Percentiles rank a stretch among this genome's conserved stretches.
Conservation (phyloP, 768 basidiomycete species). For the Lyophyllum atratum region DNA sequence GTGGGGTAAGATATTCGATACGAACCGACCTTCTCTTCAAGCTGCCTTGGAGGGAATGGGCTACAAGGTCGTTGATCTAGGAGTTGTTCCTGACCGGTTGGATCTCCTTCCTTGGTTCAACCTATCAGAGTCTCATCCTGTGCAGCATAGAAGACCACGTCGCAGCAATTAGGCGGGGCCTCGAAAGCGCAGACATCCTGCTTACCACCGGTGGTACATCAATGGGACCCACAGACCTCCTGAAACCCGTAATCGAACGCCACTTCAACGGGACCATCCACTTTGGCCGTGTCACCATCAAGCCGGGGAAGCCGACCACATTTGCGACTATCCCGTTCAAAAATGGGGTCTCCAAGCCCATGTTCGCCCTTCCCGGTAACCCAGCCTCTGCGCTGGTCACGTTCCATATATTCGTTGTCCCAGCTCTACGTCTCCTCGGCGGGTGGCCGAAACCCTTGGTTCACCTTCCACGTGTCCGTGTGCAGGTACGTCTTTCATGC, state of each 20-base stretch:
- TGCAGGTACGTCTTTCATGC: slow-evolving; percentile 49
- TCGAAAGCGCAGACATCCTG: slow-evolving; percentile 69
- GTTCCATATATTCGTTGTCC: slow-evolving; percentile 83
- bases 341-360: slow-evolving; percentile 47
- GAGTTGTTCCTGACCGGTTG: slow-evolving; percentile 77
- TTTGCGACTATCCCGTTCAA: slow-evolving; percentile 73
- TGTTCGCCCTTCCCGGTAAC: slow-evolving; percentile 89
- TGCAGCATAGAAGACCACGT: slow-evolving; percentile 60
- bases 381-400: slow-evolving; percentile 87
- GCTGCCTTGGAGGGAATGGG: slow-evolving; percentile 73
- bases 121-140: slow-evolving; percentile 1
- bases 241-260: slow-evolving; percentile 88
- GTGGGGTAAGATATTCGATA: slow-evolving; percentile 83
- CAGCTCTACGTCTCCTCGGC: slow-evolving; percentile 71
- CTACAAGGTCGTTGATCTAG: slow-evolving; percentile 77
- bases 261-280: slow-evolving; percentile 76
- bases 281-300: slow-evolving; percentile 84
- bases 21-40: slow-evolving; percentile 79
- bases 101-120: slow-evolving; percentile 17
- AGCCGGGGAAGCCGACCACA: slow-evolving; percentile 88
- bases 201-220: slow-evolving; percentile 90
- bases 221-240: slow-evolving; percentile 85
- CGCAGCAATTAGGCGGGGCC: slow-evolving; percentile 53
- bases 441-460: slow-evolving; percentile 59
- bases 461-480: slow-evolving; percentile 62